A percentile compares a stretch with the other conserved stretches of the same genome.
These are phyloP conservation scores for Pestalotiopsis sp. DNA, from an alignment of 2,329 filamentous ascomycete genomes.

Conservation along the genomic window DNA sequence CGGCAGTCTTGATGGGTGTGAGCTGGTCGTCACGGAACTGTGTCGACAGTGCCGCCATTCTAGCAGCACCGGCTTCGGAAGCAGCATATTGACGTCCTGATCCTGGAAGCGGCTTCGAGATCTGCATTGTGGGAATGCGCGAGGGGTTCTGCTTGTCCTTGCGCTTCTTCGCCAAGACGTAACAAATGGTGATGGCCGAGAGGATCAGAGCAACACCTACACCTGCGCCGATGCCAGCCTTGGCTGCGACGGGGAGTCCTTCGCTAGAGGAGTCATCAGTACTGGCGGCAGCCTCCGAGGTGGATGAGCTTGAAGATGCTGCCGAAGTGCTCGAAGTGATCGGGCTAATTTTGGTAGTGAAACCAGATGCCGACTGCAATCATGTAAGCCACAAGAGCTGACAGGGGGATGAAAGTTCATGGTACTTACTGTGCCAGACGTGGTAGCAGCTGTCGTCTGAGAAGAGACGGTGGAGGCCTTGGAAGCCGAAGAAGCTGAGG, in stretches of 20 bases:
- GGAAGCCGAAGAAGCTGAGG: constrained; percentile 2
- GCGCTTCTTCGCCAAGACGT: constrained; percentile 8
- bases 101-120: constrained; percentile 13
- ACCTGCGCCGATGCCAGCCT: constrained; percentile 17
- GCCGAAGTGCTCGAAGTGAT: background rate
- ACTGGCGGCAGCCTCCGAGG: background rate
- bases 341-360: background rate
- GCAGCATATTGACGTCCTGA: constrained; percentile 14
- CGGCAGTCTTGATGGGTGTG: background rate
- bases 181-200: constrained; percentile 11
- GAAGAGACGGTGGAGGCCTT: background rate
- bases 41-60: constrained; percentile 4
- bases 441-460: background rate
- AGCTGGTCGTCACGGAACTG: background rate
- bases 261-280: background rate
- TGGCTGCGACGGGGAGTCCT: constrained; percentile 13
- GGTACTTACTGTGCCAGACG: constrained; percentile 5
- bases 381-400: background rate
- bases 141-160: constrained; percentile 6
- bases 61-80: constrained; percentile 8
- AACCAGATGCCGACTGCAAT: background rate
- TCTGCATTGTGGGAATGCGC: constrained; percentile 14
- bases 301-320: background rate
- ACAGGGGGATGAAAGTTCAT: background rate
- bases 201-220: constrained; percentile 14